A percentile compares a stretch with the other conserved stretches of the same genome.
These are phyloP conservation scores for Erodium trifolium DNA, from an alignment of 441 rosid genomes.

Conservation along the genomic window DNA sequence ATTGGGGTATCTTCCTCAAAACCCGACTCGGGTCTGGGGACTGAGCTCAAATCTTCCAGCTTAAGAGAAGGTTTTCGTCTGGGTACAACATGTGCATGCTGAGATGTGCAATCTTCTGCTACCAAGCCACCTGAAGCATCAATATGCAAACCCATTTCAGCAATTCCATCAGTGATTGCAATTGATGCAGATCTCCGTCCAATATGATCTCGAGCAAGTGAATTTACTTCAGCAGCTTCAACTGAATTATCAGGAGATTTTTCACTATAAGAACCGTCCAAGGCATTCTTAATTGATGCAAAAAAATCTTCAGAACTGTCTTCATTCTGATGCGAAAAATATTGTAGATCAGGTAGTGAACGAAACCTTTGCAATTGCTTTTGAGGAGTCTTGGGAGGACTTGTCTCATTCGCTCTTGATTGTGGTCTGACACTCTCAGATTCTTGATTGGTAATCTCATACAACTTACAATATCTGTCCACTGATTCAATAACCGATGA, in stretches of 20 bases:
- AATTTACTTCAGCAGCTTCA: constrained; percentile 8
- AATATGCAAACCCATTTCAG: constrained; percentile 7
- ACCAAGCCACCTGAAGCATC: constrained; percentile 14
- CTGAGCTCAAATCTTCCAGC: constrained; percentile 22
- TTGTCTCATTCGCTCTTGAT: constrained; percentile 24
- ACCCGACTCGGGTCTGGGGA: constrained; percentile 4
- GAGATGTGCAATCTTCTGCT: constrained; percentile 16
- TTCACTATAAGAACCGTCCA: constrained; percentile 13
- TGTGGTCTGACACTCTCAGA: constrained; percentile 23
- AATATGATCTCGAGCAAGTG: no score
- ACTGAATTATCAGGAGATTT: constrained; percentile 17
- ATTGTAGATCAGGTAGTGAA: constrained; percentile 56
- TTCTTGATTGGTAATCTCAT: constrained; percentile 32
- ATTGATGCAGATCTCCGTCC: neutral
- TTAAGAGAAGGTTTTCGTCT: constrained; percentile 17
- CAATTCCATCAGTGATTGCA: constrained; percentile 5
- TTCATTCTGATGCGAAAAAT: constrained; percentile 18
- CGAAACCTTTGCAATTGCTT: constrained; percentile 44
- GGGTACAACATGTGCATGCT: constrained; percentile 5
- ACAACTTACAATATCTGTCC: constrained; percentile 54
- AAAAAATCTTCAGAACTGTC: constrained; percentile 20
- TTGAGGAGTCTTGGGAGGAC: constrained; percentile 12
- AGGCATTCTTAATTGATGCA: constrained; percentile 12
- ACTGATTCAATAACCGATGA: constrained; percentile 50
- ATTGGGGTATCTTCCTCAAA: constrained; percentile 16